These are phyloP conservation scores for Salix udensis DNA, from an alignment of 345 rosid genomes.

Conservation along the genomic window DNA sequence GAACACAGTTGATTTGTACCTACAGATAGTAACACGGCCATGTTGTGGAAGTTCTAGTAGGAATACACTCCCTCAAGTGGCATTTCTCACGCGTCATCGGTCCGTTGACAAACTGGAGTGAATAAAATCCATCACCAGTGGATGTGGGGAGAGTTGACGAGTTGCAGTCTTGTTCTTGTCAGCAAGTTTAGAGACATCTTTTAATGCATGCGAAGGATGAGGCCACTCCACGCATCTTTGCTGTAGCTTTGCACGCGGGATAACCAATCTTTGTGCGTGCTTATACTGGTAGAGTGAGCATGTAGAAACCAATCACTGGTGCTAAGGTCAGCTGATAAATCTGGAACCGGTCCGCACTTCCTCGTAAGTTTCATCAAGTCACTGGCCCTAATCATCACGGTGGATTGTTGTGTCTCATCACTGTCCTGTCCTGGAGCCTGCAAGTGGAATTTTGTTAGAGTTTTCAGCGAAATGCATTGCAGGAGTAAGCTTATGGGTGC, in stretches of 20 bases:
- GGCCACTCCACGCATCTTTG: not conserved
- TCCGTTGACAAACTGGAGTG: not conserved
- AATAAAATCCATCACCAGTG: not conserved
- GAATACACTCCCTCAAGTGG: constrained; percentile 5
- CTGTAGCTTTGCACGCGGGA: not conserved
- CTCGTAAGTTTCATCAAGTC: not conserved
- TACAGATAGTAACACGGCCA: not conserved
- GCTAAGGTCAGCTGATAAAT: not conserved
- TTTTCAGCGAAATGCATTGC: not conserved
- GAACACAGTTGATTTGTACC: not conserved
- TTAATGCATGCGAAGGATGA: not conserved
- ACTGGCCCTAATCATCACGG: not conserved
- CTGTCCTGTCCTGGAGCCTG: not conserved
- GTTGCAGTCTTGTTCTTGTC: not conserved
- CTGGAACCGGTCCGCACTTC: not conserved
- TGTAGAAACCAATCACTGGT: not conserved
- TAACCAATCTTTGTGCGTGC: not conserved
- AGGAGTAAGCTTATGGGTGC: not conserved
- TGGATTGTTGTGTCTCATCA: not conserved
- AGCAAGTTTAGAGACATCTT: not conserved
- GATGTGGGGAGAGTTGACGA: not conserved
- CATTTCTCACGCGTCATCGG: not conserved
- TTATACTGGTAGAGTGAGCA: not conserved
- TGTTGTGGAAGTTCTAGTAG: constrained; percentile 7
- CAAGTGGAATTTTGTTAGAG: not conserved